phyloP scores from a whole-genome alignment of 2,329 filamentous ascomycete species.

The Calcarisporium arbuscula region DNA sequence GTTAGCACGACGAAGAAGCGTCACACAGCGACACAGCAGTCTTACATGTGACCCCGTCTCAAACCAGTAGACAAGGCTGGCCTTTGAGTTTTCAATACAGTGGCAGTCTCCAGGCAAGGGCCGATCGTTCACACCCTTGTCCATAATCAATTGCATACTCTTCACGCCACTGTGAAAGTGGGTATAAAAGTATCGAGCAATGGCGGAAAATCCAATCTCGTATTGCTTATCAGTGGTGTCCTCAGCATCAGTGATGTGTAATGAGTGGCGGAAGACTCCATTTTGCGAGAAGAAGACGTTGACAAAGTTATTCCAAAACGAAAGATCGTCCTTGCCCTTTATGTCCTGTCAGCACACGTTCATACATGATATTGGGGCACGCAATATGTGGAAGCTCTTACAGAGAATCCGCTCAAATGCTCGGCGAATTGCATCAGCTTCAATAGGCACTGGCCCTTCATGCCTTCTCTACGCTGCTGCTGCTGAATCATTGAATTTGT shows the following conservation, averaged over 20 bases:
- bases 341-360: constrained; percentile 34
- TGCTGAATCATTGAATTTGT: constrained; percentile 33
- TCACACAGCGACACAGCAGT: constrained; percentile 10
- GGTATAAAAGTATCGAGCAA: constrained; percentile 84
- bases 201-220: constrained; percentile 73
- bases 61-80: constrained; percentile 86
- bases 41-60: constrained; percentile 74
- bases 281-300: constrained; percentile 68
- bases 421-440: constrained; percentile 59
- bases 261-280: constrained; percentile 69
- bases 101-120: constrained; percentile 57
- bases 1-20: neutral
- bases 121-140: constrained; percentile 53
- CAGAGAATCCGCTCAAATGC: constrained; percentile 51
- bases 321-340: constrained; percentile 60
- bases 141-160: constrained; percentile 79
- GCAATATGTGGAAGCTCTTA: constrained; percentile 25
- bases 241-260: constrained; percentile 53
- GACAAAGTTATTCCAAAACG: constrained; percentile 77
- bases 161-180: constrained; percentile 83
- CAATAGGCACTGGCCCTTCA: constrained; percentile 52
- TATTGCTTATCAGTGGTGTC: constrained; percentile 68
- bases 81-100: constrained; percentile 68
- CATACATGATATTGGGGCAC: constrained; percentile 1
- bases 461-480: constrained; percentile 42